These are phyloP conservation scores for Biscogniauxia mediterranea DNA, from an alignment of 2,329 filamentous ascomycete genomes.

Conservation along the genomic window DNA sequence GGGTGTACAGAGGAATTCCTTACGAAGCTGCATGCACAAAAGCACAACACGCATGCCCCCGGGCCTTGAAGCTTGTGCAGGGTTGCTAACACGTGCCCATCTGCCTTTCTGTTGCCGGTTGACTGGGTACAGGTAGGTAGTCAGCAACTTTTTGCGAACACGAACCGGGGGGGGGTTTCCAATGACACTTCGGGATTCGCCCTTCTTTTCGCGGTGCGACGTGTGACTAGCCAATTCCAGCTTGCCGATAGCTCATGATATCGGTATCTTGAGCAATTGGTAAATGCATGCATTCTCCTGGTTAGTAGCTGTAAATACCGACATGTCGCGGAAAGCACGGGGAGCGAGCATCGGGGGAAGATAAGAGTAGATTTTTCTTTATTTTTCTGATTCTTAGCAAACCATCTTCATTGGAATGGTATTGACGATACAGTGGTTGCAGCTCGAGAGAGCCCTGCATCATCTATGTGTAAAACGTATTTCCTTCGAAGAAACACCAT, in stretches of 20 bases:
- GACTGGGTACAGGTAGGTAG: background rate
- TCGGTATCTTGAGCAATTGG: no score
- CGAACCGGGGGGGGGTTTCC: background rate
- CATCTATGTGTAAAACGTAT: constrained; percentile 16
- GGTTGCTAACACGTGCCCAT: background rate
- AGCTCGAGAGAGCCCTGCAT: constrained; percentile 15
- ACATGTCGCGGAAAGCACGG: background rate
- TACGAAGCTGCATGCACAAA: background rate
- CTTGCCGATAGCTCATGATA: background rate
- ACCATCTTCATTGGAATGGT: constrained; percentile 10
- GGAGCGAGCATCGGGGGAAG: no score
- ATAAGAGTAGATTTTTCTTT: background rate
- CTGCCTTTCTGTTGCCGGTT: background rate
- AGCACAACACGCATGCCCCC: background rate
- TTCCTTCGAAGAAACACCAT: background rate
- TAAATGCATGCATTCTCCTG: no score
- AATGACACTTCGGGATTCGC: no score
- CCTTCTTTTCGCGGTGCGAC: background rate
- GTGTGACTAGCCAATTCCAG: background rate
- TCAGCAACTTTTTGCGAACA: background rate
- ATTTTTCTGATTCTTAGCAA: background rate
- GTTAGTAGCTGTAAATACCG: background rate
- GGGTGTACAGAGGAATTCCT: no score
- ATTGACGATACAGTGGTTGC: constrained; percentile 5
- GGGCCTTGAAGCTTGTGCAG: background rate